These are phyloP conservation scores for Plantago elongata DNA, from an alignment of 257 asterid species.

Conservation along the genomic window DNA sequence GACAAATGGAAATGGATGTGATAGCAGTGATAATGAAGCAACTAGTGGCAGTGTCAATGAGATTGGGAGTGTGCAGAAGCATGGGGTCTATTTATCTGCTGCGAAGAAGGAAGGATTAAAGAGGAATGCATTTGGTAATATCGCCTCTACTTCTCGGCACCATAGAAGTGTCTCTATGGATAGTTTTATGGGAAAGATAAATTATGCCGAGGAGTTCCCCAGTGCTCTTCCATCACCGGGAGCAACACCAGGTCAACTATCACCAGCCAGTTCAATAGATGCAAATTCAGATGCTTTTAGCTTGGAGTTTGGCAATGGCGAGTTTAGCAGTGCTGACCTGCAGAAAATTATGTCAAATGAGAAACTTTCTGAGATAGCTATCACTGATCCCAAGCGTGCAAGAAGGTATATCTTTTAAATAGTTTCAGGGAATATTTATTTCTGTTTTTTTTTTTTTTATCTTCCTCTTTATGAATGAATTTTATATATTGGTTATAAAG, in stretches of 20 bases:
- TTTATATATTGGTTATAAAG: too few species aligned
- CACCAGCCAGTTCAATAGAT: conserved; percentile 46
- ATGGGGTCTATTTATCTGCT: conserved; percentile 22
- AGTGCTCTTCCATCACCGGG: conserved; percentile 47
- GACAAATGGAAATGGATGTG: conserved; percentile 46
- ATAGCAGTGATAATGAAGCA: conserved; percentile 62
- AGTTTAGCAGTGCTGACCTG: conserved; percentile 57
- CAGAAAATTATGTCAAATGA: conserved; percentile 67
- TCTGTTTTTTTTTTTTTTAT: too few species aligned
- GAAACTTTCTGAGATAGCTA: conserved; percentile 63
- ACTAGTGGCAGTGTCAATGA: conserved; percentile 51
- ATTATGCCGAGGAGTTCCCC: conserved; percentile 47
- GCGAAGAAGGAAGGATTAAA: conserved; percentile 33
- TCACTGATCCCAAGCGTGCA: neutral
- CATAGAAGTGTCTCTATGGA: conserved; percentile 62
- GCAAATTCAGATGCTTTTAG: conserved; percentile 40
- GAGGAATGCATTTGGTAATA: conserved; percentile 55
- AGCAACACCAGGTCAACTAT: conserved; percentile 53
- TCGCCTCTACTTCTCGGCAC: conserved; percentile 51
- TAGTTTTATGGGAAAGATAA: conserved; percentile 50
- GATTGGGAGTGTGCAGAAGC: conserved; percentile 34
- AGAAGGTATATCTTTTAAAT: neutral
- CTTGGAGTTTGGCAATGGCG: conserved; percentile 61
- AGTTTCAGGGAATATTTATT: too few species aligned
- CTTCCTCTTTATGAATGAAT: too few species aligned